Conservation (phyloP, 2,329 filamentous ascomycete genomes). For the Xylaria sp. region DNA sequence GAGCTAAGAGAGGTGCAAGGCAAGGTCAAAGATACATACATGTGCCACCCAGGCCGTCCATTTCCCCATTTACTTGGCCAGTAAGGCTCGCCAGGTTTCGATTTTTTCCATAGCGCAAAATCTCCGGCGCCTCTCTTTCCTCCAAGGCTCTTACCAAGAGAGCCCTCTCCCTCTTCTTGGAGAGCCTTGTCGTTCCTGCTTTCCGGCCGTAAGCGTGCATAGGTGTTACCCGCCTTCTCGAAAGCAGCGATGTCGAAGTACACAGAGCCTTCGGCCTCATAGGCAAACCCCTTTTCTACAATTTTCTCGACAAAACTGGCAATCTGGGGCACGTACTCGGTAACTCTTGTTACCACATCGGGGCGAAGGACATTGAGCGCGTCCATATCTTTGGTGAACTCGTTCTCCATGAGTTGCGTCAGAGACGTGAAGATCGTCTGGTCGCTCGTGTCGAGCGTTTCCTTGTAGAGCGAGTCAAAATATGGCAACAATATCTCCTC, state of each 20-base stretch:
- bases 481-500: slow-evolving; percentile 80
- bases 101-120: slow-evolving; percentile 93
- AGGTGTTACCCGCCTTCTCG: slow-evolving; percentile 81
- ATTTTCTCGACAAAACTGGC: slow-evolving; percentile 83
- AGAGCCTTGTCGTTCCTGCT: slow-evolving; percentile 83
- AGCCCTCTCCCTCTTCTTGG: slow-evolving; percentile 88
- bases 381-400: slow-evolving; percentile 88
- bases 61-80: slow-evolving; percentile 90
- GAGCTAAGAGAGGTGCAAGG: neutral
- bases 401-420: slow-evolving; percentile 83
- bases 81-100: slow-evolving; percentile 87
- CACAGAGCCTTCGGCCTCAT: slow-evolving; percentile 81
- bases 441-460: slow-evolving; percentile 65
- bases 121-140: slow-evolving; percentile 80
- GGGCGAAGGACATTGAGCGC: slow-evolving; percentile 84
- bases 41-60: slow-evolving; percentile 93
- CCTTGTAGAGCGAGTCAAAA: slow-evolving; percentile 73
- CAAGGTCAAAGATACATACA: slow-evolving; percentile 46
- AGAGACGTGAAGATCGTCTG: slow-evolving; percentile 83
- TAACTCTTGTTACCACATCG: slow-evolving; percentile 85
- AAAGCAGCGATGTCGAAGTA: slow-evolving; percentile 93
- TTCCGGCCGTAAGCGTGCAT: slow-evolving; percentile 84
- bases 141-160: slow-evolving; percentile 65
- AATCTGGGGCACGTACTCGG: slow-evolving; percentile 88
- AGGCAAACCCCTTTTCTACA: slow-evolving; percentile 84